phyloP scores from a whole-genome alignment of 768 basidiomycete genomes.

The Mycena galericulata region DNA sequence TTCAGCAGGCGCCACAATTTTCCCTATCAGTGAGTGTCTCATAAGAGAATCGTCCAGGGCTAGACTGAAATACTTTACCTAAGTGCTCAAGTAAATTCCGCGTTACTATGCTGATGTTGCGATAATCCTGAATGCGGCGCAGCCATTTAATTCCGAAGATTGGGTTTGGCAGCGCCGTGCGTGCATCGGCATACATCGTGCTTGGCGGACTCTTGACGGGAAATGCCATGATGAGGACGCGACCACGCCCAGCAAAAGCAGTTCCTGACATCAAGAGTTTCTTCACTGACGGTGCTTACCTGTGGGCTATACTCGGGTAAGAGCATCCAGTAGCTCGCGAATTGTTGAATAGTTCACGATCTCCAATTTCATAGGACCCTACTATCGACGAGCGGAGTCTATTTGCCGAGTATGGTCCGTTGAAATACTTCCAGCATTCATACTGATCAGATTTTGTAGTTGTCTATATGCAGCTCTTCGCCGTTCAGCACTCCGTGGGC shows the following conservation, averaged over 20 bases:
- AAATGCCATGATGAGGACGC: conserved; percentile 43
- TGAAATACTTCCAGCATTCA: neutral
- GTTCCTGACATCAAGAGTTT: conserved; percentile 44
- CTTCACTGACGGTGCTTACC: conserved; percentile 47
- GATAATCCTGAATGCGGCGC: neutral
- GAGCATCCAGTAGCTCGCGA: neutral
- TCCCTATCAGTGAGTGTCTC: conserved; percentile 20
- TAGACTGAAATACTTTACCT: neutral
- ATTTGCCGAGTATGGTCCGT: conserved; percentile 19
- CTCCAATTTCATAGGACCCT: conserved; percentile 2
- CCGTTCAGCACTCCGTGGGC: conserved; percentile 38
- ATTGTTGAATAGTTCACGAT: neutral
- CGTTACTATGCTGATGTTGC: neutral
- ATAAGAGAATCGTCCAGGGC: neutral
- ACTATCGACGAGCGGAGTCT: conserved; percentile 28
- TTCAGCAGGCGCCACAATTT: conserved; percentile 18
- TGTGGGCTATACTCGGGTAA: conserved; percentile 44
- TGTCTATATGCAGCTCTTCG: conserved; percentile 34
- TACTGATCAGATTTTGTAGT: conserved; percentile 15
- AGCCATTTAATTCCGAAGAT: neutral
- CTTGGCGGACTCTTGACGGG: conserved; percentile 40
- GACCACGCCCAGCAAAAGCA: conserved; percentile 25
- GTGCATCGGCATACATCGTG: conserved; percentile 45
- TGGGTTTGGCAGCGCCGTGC: conserved; percentile 1
- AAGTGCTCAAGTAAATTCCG: neutral